Evolutionary conservation across 352 stramenopile genomes (phyloP).

Genomic region (Paralagenidium karlingii): DNA sequence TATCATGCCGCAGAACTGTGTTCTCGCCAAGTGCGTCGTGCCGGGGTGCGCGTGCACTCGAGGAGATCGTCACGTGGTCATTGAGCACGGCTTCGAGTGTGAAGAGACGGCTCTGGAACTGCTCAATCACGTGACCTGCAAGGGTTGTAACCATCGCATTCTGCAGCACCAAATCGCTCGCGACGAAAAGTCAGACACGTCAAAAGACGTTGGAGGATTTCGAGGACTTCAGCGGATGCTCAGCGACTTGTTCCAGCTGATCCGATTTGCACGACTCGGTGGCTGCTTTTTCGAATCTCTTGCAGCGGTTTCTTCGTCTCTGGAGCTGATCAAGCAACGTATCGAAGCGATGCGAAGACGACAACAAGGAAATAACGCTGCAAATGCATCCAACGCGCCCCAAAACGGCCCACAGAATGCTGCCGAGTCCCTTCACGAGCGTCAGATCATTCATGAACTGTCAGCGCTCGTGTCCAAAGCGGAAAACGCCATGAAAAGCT

Average conservation of each 20-base stretch:
- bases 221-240: slow-evolving; percentile 44
- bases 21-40: slow-evolving; percentile 34
- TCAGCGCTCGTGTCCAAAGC: background rate
- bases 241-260: slow-evolving; percentile 35
- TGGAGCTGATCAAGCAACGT: slow-evolving; percentile 42
- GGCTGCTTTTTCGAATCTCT: slow-evolving; percentile 41
- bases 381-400: slow-evolving; percentile 32
- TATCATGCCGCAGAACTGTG: slow-evolving; percentile 41
- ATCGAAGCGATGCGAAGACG: slow-evolving; percentile 30
- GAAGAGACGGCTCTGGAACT: slow-evolving; percentile 7
- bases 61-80: slow-evolving; percentile 16
- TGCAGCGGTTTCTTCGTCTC: slow-evolving; percentile 36
- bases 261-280: slow-evolving; percentile 36
- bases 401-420: slow-evolving; percentile 10
- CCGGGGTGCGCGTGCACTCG: slow-evolving; percentile 46
- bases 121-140: slow-evolving; percentile 39
- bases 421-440: background rate
- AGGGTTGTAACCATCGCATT: slow-evolving; percentile 53
- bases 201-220: too few relatives aligned
- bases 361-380: slow-evolving; percentile 41
- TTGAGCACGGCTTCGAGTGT: too few relatives aligned
- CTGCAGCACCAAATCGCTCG: slow-evolving; percentile 44
- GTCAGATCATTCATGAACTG: background rate
- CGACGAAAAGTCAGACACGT: too few relatives aligned
- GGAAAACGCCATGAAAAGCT: background rate